Evolutionary conservation across 2,329 filamentous ascomycete genomes (phyloP), one percentile per base, ranked within the genome.

Genomic region (Alternaria burnsii): DNA sequence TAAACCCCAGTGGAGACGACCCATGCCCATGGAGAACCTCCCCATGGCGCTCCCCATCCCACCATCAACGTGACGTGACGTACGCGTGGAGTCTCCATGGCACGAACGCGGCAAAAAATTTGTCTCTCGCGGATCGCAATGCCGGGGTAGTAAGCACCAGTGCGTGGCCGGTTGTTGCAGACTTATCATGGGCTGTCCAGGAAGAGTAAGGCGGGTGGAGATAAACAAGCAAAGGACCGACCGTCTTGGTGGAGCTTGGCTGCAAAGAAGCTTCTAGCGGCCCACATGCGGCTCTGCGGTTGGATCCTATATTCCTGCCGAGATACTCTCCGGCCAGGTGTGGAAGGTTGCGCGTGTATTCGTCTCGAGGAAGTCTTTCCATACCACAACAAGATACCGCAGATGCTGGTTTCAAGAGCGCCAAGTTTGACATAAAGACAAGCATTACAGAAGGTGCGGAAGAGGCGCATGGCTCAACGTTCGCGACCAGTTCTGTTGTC

Each of bases 261-360:
- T 70, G 71, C 61, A 69, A 69, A 62, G 66, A 74, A 72, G 71
- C 70, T 71, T 74, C 68, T 74, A 73, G 69, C 58, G 66, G 55
- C 65, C 70, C 71, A 71, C 71, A 63, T 72, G 70, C 59, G 68
- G 69, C 70, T 73, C 70, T 72, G 65, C 60, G 60, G 48, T 53
- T 51, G 38, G 47, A 40, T 51, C 68, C 66, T 60, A 67, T 26
- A 66, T 62, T 67, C 56, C 24, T 50, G 32, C 48, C 71, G 62
- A 59, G 22, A 57, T 59, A 54, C 52, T 42, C 52, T 46, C 54
- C 52, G 55, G 34, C 43, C 40, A 42, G 20, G n/a, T 24, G 34
- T 43, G 54, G 42, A 42, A 56, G 58, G 34, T 42, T 57, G 41
- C 26, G 54, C 46, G 47, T 43, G 48, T 44, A 16, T 41, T 38